A percentile compares a stretch with the other conserved stretches of the same genome.
Conservation (phyloP, 176 grass and related monocot genomes). For the Bothriochloa decipiens region DNA sequence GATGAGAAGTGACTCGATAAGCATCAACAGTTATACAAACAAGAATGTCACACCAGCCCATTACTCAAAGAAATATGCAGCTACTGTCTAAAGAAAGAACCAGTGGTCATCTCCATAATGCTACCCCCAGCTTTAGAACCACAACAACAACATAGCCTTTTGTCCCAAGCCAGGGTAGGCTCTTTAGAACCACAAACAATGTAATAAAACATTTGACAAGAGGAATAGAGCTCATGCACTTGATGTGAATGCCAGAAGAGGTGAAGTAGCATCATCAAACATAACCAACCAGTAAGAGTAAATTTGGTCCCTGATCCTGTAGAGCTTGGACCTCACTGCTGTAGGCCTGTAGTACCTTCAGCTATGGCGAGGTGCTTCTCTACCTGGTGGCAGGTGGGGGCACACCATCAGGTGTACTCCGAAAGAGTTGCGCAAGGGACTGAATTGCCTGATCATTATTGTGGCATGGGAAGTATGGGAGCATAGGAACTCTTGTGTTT, state of each 20-base stretch:
- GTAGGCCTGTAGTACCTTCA: background rate
- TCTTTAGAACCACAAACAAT: slow-evolving; percentile 3
- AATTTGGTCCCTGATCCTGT: background rate
- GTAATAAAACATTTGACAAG: background rate
- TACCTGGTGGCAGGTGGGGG: background rate
- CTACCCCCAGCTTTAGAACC: background rate
- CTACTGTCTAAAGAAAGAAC: slow-evolving; percentile 13
- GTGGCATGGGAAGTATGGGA: background rate
- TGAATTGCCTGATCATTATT: background rate
- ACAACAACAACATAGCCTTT: no score
- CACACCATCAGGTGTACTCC: background rate
- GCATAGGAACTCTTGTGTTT: background rate
- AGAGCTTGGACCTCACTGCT: background rate
- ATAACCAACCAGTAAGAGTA: background rate
- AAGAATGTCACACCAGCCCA: background rate
- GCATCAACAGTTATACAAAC: background rate
- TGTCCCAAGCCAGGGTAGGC: no score
- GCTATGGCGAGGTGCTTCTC: background rate
- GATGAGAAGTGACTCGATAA: background rate
- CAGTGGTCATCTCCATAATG: slow-evolving; percentile 19
- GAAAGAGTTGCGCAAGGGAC: background rate
- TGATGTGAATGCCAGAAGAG: background rate
- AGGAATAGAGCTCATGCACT: background rate
- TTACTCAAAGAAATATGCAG: background rate
- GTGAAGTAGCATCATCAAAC: slow-evolving; percentile 5